These are phyloP conservation scores for Hyaloscypha bicolor DNA, from an alignment of 495 filamentous ascomycete species.

Conservation along the genomic window DNA sequence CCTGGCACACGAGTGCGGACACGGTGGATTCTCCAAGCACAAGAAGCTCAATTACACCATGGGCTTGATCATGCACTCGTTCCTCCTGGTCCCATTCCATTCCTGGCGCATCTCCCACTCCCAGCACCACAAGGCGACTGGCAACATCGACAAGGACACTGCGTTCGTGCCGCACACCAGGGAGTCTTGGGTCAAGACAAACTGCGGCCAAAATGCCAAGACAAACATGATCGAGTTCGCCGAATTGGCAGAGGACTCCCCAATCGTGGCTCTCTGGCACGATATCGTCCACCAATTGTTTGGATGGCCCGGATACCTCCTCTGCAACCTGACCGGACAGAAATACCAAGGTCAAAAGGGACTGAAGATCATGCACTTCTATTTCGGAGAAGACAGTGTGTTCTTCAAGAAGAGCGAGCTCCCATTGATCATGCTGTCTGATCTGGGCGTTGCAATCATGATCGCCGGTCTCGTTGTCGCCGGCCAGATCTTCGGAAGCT, in stretches of 20 bases:
- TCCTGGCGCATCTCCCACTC: constrained; percentile 77
- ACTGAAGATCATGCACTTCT: constrained; percentile 59
- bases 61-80: constrained; percentile 67
- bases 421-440: constrained; percentile 57
- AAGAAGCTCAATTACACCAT: constrained; percentile 65
- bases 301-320: constrained; percentile 59
- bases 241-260: constrained; percentile 59
- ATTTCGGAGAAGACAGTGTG: constrained; percentile 44
- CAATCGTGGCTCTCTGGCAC: constrained; percentile 50
- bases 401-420: constrained; percentile 63
- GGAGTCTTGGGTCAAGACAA: constrained; percentile 29
- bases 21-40: constrained; percentile 68
- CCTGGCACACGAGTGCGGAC: constrained; percentile 73
- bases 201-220: constrained; percentile 41
- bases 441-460: constrained; percentile 56
- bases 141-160: constrained; percentile 60
- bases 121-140: constrained; percentile 69
- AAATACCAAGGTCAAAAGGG: constrained; percentile 44
- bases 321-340: constrained; percentile 56
- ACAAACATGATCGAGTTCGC: constrained; percentile 37
- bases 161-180: constrained; percentile 53
- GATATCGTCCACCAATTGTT: constrained; percentile 55
- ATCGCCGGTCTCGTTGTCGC: constrained; percentile 46
- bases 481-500: constrained; percentile 48
- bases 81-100: constrained; percentile 71